Evolutionary conservation across 1,284 basidiomycete genomes (phyloP).

Genomic region (Ganoderma sinense): DNA sequence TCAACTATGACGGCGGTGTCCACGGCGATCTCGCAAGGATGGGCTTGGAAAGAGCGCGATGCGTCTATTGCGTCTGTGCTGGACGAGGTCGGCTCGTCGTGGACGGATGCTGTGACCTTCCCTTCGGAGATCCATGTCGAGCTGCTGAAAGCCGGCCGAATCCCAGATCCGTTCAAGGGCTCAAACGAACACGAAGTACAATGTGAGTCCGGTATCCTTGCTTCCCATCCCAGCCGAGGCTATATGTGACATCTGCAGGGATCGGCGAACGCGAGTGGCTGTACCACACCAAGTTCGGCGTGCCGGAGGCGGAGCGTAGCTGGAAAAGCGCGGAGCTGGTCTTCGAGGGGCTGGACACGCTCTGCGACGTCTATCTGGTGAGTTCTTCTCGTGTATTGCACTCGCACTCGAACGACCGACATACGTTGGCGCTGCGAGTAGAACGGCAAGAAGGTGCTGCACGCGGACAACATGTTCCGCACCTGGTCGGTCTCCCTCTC

Average conservation of each 20-base stretch:
- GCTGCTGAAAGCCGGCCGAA: constrained; percentile 45
- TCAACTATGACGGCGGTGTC: constrained; percentile 9
- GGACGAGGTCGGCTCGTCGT: constrained; percentile 24
- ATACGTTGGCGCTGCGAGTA: constrained; percentile 9
- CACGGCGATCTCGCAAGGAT: constrained; percentile 17
- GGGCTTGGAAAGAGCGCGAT: constrained; percentile 37
- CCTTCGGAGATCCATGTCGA: constrained; percentile 59
- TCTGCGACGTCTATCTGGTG: constrained; percentile 58
- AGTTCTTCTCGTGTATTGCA: constrained; percentile 24
- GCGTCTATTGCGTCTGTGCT: constrained; percentile 17
- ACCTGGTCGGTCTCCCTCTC: constrained; percentile 37
- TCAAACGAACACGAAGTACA: constrained; percentile 56
- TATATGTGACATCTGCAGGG: constrained; percentile 40
- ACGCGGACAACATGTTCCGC: constrained; percentile 48
- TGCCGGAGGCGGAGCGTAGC: constrained; percentile 14
- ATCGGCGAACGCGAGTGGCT: constrained; percentile 55
- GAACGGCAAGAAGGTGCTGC: constrained; percentile 44
- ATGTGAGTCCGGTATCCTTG: too few relatives aligned
- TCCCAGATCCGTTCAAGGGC: constrained; percentile 53
- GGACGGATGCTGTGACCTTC: constrained; percentile 32
- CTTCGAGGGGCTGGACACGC: constrained; percentile 57
- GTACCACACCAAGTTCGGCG: constrained; percentile 45
- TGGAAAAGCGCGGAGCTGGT: constrained; percentile 40
- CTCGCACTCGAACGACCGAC: not conserved
- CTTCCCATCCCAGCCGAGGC: too few relatives aligned